Base-by-base conservation (phyloP, 2,329 filamentous ascomycete species). In the Macrophomina tecta region DNA sequence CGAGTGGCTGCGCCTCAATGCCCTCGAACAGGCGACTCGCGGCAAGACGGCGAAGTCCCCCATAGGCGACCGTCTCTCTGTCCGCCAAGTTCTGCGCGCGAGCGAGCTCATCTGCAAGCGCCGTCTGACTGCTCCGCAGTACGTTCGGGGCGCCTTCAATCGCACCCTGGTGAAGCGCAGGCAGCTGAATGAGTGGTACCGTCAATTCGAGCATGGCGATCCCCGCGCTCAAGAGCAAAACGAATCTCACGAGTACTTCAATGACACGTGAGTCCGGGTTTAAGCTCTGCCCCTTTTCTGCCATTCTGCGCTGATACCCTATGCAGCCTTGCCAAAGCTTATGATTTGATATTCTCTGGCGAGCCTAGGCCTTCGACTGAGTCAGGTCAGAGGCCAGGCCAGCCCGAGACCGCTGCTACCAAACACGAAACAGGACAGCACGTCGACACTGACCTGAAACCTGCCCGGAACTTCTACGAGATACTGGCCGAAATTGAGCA, bases 81-180 rank as follows among this genome's bases (percentile, higher is more conserved):
- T 62, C 8, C 58, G 46, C 11, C n/a, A 11, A 12, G 23, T 62
- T 6, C 32, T 62, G 14, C 58, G 46, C 5, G 58, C 58, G 16
- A 62, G 58, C 18, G 58, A 62, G 58, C 30, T 62, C n/a, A 36
- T 62, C 11, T 62, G 42, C 14, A 62, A 62, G 14, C 58, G 45
- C 6, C 58, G 46, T 16, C n/a, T 62, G 42, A 38, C 58, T 18
- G 58, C 58, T 11, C 58, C 58, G 32, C 45, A 36, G 16, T 62
- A 62, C 58, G 34, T 62, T 18, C 58, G 32, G 8, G 42, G 42
- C 7, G 58, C 58, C 45, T 62, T 62, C 42, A 62, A 62, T 30
- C 58, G 58, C 58, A 38, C 58, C n/a, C 58, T 62, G 9, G n/a
- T 62, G 42, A 62, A 62, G 58, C 58, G 58, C 45, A 36, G 58